Conservation (phyloP, 768 basidiomycete genomes). For the Tubosaeta sp. region DNA sequence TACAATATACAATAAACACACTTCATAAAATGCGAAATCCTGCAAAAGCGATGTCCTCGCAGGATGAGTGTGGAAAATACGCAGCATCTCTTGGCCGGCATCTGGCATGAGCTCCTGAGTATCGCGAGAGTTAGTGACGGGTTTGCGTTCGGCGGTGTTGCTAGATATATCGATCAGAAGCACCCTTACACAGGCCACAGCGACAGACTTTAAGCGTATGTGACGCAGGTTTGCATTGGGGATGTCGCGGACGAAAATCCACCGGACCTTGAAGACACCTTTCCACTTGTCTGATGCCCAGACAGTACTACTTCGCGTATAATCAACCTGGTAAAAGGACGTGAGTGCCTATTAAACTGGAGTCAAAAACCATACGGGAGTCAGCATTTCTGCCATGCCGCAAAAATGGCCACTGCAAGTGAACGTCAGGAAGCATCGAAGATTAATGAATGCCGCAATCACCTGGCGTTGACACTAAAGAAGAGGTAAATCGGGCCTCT, state of each 20-base stretch:
- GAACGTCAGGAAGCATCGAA: conserved; percentile 8
- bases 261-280: conserved; percentile 96
- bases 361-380: conserved; percentile 50
- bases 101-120: conserved; percentile 96
- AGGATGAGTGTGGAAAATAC: conserved; percentile 92
- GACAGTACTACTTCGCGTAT: conserved; percentile 89
- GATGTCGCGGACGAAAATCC: conserved; percentile 97
- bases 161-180: conserved; percentile 37
- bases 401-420: conserved; percentile 85
- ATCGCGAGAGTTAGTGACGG: conserved; percentile 96
- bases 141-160: conserved; percentile 97
- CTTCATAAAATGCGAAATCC: conserved; percentile 91
- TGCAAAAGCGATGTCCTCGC: conserved; percentile 90
- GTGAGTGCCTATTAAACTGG: neutral
- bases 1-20: conserved; percentile 29
- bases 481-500: conserved; percentile 96
- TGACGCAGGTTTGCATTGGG: conserved; percentile 87
- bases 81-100: conserved; percentile 93
- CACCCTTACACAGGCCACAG: conserved; percentile 1
- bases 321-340: conserved; percentile 61
- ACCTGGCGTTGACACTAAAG: conserved; percentile 95
- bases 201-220: conserved; percentile 72
- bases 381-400: conserved; percentile 98
- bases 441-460: conserved; percentile 2
- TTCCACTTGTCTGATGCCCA: conserved; percentile 99